Evolutionary conservation across 2,329 filamentous ascomycete species (phyloP).

Genomic region (Knufia fluminis): DNA sequence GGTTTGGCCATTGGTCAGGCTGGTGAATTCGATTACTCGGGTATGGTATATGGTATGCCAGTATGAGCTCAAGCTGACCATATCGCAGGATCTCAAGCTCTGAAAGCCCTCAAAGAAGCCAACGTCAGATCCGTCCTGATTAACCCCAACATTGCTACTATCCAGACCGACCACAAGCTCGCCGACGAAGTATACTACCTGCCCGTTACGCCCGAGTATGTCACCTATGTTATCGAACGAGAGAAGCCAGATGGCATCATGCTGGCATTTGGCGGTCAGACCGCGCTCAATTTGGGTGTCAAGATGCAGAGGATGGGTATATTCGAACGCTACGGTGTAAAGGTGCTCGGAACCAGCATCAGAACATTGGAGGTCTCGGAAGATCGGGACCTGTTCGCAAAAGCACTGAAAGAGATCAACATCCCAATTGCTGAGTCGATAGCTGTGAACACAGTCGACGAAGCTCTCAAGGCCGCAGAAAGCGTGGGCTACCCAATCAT

Average conservation of each 20-base stretch:
- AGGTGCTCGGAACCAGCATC: constrained; percentile 89
- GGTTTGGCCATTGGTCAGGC: constrained; percentile 95
- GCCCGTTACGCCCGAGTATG: constrained; percentile 94
- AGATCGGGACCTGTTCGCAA: constrained; percentile 91
- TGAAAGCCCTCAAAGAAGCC: constrained; percentile 95
- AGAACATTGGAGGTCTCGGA: constrained; percentile 89
- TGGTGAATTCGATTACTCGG: constrained; percentile 97
- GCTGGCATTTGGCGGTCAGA: constrained; percentile 94
- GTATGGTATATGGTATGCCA: constrained; percentile 44
- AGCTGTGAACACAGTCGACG: constrained; percentile 81
- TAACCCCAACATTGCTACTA: constrained; percentile 97
- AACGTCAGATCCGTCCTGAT: constrained; percentile 85
- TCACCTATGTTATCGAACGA: constrained; percentile 92
- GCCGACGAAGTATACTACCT: constrained; percentile 98
- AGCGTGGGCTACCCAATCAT: constrained; percentile 94
- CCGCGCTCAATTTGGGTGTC: constrained; percentile 90
- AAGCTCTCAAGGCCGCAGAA: constrained; percentile 78
- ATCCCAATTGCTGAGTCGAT: constrained; percentile 97
- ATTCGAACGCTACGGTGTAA: constrained; percentile 90
- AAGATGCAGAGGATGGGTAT: constrained; percentile 94
- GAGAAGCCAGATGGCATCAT: constrained; percentile 96
- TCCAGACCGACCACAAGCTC: constrained; percentile 92
- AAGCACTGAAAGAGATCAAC: constrained; percentile 91
- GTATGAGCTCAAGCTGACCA: constrained; percentile 4
- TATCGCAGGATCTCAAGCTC: constrained; percentile 72